phyloP scores from a whole-genome alignment of 2,329 filamentous ascomycete genomes.

The Lizonia empirigonia region DNA sequence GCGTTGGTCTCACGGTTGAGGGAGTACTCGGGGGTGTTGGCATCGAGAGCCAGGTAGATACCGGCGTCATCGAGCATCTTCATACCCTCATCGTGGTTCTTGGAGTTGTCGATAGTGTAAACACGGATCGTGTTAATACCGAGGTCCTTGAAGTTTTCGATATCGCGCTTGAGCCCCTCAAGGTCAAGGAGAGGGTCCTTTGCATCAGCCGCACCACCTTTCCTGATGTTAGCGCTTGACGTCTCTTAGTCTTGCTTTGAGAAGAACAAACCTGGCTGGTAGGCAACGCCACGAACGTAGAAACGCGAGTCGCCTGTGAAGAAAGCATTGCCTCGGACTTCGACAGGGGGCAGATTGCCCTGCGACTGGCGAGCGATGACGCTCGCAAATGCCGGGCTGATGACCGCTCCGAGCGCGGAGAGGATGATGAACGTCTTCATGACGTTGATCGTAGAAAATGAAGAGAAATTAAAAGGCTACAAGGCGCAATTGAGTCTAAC shows the following conservation, averaged over 20 bases:
- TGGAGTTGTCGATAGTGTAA: constrained; percentile 88
- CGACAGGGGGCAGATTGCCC: constrained; percentile 58
- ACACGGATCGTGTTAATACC: constrained; percentile 91
- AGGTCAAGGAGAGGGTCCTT: constrained; percentile 77
- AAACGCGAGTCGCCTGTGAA: constrained; percentile 65
- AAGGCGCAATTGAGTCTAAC: constrained; percentile 37
- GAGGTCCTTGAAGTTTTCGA: constrained; percentile 79
- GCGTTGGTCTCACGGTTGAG: constrained; percentile 75
- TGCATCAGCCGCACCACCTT: constrained; percentile 50
- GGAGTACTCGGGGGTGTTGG: constrained; percentile 87
- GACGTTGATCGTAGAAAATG: constrained; percentile 21
- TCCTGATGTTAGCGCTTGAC: constrained; percentile 16
- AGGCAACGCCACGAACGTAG: constrained; percentile 67
- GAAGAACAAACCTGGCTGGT: constrained; percentile 62
- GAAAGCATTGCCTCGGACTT: constrained; percentile 68
- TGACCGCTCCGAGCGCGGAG: constrained; percentile 33
- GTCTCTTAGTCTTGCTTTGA: constrained; percentile 49
- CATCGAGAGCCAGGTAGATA: constrained; percentile 90
- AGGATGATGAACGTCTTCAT: constrained; percentile 43
- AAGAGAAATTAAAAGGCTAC: constrained; percentile 37
- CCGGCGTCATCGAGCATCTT: constrained; percentile 76
- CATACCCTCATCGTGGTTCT: constrained; percentile 86
- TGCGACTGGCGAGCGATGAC: constrained; percentile 34
- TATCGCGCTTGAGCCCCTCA: constrained; percentile 73
- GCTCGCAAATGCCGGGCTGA: constrained; percentile 35